phyloP scores from a whole-genome alignment of 352 stramenopile species.

The Phytophthora pinifolia region DNA sequence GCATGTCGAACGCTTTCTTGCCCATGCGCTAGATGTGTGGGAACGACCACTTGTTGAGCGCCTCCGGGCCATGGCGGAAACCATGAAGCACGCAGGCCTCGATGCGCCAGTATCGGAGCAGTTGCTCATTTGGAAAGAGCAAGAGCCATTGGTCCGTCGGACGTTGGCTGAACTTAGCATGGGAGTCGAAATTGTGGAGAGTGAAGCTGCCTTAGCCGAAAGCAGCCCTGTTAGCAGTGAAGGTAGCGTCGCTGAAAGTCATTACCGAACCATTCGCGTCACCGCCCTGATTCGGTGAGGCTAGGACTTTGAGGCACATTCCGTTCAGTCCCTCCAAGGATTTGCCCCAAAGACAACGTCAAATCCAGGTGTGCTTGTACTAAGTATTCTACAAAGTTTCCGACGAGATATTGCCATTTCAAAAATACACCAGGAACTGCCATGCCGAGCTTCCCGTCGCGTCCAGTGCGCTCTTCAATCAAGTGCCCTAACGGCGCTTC shows the following conservation, averaged over 20 bases:
- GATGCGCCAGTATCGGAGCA: conserved; percentile 21
- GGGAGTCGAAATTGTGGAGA: conserved; percentile 24
- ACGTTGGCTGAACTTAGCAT: conserved; percentile 39
- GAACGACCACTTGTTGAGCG: conserved; percentile 52
- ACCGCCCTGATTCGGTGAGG: conserved; percentile 14
- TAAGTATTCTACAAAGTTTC: conserved; percentile 22
- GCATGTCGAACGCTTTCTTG: conserved; percentile 73
- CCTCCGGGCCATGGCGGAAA: conserved; percentile 36
- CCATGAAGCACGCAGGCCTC: conserved; percentile 15
- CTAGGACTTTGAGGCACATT: too few relatives aligned
- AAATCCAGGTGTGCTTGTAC: conserved; percentile 7
- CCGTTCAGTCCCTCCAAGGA: too few relatives aligned
- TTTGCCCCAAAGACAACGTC: background rate
- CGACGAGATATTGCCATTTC: conserved; percentile 15
- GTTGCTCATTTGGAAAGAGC: conserved; percentile 60
- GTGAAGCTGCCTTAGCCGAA: conserved; percentile 2
- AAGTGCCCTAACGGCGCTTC: conserved; percentile 58
- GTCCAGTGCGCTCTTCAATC: background rate
- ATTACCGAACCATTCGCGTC: conserved; percentile 39
- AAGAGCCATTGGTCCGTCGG: conserved; percentile 33
- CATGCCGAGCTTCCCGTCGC: background rate
- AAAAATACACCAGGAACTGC: background rate
- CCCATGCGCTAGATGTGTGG: conserved; percentile 69
- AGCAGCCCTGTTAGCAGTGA: background rate
- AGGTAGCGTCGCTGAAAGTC: conserved; percentile 5